These are phyloP conservation scores for Xylariaceae sp. DNA, from an alignment of 2,329 filamentous ascomycete species.

Conservation along the genomic window DNA sequence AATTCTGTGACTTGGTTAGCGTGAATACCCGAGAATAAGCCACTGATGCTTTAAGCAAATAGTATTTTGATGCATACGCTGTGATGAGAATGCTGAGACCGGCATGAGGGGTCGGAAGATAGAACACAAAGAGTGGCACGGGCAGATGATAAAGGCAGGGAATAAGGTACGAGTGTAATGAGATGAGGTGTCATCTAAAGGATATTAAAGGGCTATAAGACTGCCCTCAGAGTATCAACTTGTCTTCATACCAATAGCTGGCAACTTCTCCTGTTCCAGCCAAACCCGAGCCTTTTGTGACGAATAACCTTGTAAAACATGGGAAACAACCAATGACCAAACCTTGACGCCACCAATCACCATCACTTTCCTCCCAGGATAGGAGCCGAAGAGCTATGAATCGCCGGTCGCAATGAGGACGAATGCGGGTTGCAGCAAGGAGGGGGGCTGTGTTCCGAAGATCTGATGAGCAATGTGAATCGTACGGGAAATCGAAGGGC, in stretches of 20 bases:
- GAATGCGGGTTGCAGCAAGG: conserved; percentile 19
- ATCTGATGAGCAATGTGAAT: conserved; percentile 12
- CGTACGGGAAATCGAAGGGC: conserved; percentile 16
- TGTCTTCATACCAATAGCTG: conserved; percentile 21
- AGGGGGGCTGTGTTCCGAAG: conserved; percentile 12
- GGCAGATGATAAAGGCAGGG: conserved; percentile 5
- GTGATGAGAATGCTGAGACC: not conserved
- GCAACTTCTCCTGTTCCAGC: conserved; percentile 18
- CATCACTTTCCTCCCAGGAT: conserved; percentile 23
- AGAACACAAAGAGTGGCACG: conserved; percentile 11
- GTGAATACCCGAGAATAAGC: not conserved
- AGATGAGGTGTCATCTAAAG: conserved; percentile 18
- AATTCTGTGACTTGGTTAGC: conserved; percentile 9
- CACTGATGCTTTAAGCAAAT: not conserved
- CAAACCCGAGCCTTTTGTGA: conserved; percentile 23
- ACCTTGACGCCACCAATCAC: conserved; percentile 30
- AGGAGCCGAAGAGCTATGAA: conserved; percentile 18
- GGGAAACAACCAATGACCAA: conserved; percentile 22
- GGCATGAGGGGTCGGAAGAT: not conserved
- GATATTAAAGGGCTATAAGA: conserved; percentile 23
- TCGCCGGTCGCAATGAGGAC: conserved; percentile 19
- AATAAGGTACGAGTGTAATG: conserved; percentile 13
- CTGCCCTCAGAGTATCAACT: conserved; percentile 18
- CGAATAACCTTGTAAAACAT: conserved; percentile 18
- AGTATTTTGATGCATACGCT: not conserved